Base-by-base conservation (phyloP, 2,329 filamentous ascomycete species). In the Fusarium acutatum region DNA sequence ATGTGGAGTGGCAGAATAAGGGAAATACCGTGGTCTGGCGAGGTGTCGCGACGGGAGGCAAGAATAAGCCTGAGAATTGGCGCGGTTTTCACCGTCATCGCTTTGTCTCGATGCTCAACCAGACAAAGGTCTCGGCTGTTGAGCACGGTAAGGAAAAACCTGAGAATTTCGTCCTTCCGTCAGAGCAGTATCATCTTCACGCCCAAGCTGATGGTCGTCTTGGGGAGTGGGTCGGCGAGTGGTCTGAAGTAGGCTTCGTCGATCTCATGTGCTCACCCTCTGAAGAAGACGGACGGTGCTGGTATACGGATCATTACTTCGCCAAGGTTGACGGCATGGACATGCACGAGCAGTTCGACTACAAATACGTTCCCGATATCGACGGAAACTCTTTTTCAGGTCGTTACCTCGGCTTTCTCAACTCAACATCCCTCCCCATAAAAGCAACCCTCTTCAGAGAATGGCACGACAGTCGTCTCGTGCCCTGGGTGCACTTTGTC, bases 401-500 rank as follows among this genome's bases (percentile, higher is more conserved):
- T 3, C 88, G 92, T 11, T 94, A 91, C 77, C 86, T 91, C 9
- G 89, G 88, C 0, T 94, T 95, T 79, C 83, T 96, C 30, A 86
- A 88, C 38, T 93, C 90, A 35, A 93, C 89, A 5, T 91, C 89
- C 22, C 81, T 95, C 14, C 92, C 92, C 1, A 89, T 96, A 82
- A 96, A 96, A 83, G 89, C 91, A 11, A 94, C 93, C 0, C 84
- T 96, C 28, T 96, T 91, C 82, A 87, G 89, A 26, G 94, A 96
- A 80, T 96, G 93, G 94, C 93, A 95, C 78, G 93, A 95, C 79
- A 88, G 87, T 49, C 87, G 93, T 6, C 84, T 96, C 4, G 84
- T 94, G 5, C 87, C 92, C 1, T 96, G 94, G 93, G 90, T 90
- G 77, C 94, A 96, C 81, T 96, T 94, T 76, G 91, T 95, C 5